phyloP scores from a whole-genome alignment of 345 rosid genomes.

The Ricinus communis region DNA sequence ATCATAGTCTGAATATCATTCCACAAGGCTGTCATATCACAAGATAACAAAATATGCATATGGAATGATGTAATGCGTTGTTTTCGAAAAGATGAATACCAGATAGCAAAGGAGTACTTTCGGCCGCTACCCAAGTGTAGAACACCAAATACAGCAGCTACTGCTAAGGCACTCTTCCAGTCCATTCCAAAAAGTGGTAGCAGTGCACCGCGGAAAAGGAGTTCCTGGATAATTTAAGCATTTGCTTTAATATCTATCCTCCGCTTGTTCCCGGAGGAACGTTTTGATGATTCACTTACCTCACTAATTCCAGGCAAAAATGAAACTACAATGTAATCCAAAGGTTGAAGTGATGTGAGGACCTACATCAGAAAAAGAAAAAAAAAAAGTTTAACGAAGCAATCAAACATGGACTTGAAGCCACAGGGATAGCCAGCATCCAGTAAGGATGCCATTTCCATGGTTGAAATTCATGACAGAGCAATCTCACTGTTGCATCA shows the following conservation, averaged over 20 bases:
- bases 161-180: conserved; percentile 54
- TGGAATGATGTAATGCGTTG: not conserved
- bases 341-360: conserved; percentile 77
- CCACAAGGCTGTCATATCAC: too few species aligned
- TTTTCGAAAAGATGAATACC: conserved; percentile 44
- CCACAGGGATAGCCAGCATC: not conserved
- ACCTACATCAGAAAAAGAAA: conserved; percentile 49
- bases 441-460: not conserved
- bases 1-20: too few species aligned
- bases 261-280: too few species aligned
- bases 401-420: not conserved
- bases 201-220: conserved; percentile 75
- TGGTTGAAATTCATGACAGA: not conserved
- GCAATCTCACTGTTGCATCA: not conserved
- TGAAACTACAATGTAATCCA: conserved; percentile 75
- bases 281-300: conserved; percentile 36
- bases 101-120: conserved; percentile 79
- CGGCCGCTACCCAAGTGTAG: conserved; percentile 82
- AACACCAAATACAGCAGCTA: conserved; percentile 66
- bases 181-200: conserved; percentile 70
- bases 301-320: conserved; percentile 83
- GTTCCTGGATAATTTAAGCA: conserved; percentile 50
- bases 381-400: too few species aligned
- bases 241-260: not conserved
- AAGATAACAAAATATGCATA: too few species aligned